A percentile compares a stretch with the other conserved stretches of the same genome.
These are phyloP conservation scores for Komagataella phaffii DNA, from an alignment of 805 yeast genomes.

Conservation along the genomic window DNA sequence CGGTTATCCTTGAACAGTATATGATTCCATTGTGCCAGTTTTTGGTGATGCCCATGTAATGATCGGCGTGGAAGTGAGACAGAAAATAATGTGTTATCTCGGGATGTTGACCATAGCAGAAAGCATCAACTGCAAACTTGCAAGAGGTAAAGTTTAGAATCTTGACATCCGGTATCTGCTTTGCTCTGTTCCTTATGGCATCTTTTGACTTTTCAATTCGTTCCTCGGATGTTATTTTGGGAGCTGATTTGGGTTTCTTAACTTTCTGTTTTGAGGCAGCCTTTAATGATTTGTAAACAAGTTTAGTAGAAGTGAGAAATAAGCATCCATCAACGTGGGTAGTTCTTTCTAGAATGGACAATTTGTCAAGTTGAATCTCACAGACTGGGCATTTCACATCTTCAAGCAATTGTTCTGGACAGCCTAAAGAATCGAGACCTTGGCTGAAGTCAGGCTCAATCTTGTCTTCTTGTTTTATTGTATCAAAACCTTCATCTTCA, in stretches of 20 bases:
- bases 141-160: slow-evolving; percentile 25
- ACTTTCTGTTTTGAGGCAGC: neutral
- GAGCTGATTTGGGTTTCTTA: neutral
- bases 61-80: slow-evolving; percentile 89
- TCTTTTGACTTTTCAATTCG: neutral
- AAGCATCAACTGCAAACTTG: slow-evolving; percentile 53
- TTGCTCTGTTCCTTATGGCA: neutral
- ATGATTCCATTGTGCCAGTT: slow-evolving; percentile 65
- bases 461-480: neutral
- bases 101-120: slow-evolving; percentile 33
- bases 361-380: slow-evolving; percentile 18
- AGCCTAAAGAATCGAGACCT: neutral
- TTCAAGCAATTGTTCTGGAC: neutral
- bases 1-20: slow-evolving; percentile 64
- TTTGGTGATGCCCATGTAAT: slow-evolving; percentile 76
- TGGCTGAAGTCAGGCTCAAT: neutral
- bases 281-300: slow-evolving; percentile 12
- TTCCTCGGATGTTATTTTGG: neutral
- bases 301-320: slow-evolving; percentile 9
- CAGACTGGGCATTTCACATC: slow-evolving; percentile 40
- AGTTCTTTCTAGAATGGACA: slow-evolving; percentile 28
- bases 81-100: slow-evolving; percentile 41
- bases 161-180: slow-evolving; percentile 41
- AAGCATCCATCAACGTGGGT: slow-evolving; percentile 46
- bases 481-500: neutral